Base-by-base conservation (phyloP, 805 yeast species). In the Ogataea methylovora region DNA sequence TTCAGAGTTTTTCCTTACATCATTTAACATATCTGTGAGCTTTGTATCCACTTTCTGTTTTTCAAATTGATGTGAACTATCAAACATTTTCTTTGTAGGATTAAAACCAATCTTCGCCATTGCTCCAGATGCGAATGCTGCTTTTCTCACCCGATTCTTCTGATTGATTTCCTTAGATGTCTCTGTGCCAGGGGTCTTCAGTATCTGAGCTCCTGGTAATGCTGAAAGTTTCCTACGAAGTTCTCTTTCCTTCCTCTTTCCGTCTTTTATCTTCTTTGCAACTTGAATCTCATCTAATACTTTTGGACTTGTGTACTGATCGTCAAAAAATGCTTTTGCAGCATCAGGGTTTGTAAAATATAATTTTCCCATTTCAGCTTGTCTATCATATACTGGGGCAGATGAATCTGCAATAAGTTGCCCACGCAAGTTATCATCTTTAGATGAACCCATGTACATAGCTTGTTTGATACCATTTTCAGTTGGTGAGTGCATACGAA, bases 401-500 rank as follows among this genome's bases (percentile, higher is more conserved):
- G 51, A 40, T 2, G 45, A 38, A 18, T 30, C 33, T 12, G 14
- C 18, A 5, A 30, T 8, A 3, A 30, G 10, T 30, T 11, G 8
- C 3, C 32, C 32, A 22, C 41, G 49, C 7, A 48, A 59, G 14
- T 46, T 43, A 14, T 49, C 53, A 4, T 62, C 35, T 13, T 15
- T 21, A 11, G 25, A 33, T 5, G 33, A 25, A 2, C 40, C 66
- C 32, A 64, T 45, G 28, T 62, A 62, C 41, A 73, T 54, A 0
- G 69, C 61, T 37, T 67, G 74, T 34, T 49, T 60, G 19, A 46
- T 49, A 13, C 69, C 74, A 28, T 61, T 50, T 31, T 63, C 58
- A 18, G 65, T 63, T 5, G 87, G 78, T 6, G 85, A 71, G 45
- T 76, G 68, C 56, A 73, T 54, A 37, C 76, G 58, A 39, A 69